Base-by-base conservation (phyloP, 306 rosid species). In the Castanospermum australe region DNA sequence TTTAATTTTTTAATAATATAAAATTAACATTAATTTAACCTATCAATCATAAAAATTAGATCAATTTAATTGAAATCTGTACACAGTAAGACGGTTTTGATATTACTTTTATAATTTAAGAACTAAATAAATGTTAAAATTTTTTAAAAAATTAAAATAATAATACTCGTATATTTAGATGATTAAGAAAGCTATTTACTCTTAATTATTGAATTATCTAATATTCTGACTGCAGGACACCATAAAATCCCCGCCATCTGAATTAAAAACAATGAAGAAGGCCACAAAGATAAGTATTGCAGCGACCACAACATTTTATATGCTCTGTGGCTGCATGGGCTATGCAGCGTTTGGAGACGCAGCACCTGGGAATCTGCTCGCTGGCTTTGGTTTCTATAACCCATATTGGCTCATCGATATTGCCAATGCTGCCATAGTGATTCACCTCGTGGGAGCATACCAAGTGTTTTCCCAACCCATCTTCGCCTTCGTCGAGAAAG, bases 381-480 rank as follows among this genome's bases (percentile, higher is more conserved):
- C 98, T 28, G 98, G 98, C 4, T 93, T 91, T 79, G 98, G 92
- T 10, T 91, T 85, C 89, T 89, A 83, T 76, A 89, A 91, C 77
- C 97, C 97, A 17, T 91, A 21, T 75, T 93, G 98, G 98, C 88
- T 91, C 17, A 38, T 91, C 50, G 95, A 93, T 84, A 91, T 91
- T 25, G 98, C 97, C 2, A 92, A 93, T 76, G 91, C 77, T 1
- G 97, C 98, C n/a, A 89, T 93, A 25, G 97, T 91, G 17, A 55
- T 91, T 74, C 98, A 93, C 62, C 93, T 93, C 10, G 86, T 91
- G 25, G 98, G 97, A 42, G 95, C 97, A 36, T 93, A 93, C 90
- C 98, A 91, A 86, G 97, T 93, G 17, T 90, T 77, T 54, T 45
- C 90, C 18, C 98, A 93, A 62, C 98, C 98, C 30, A 85, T 93